phyloP scores from a whole-genome alignment of 768 basidiomycete species.

The Lactarius pseudohatsudake region DNA sequence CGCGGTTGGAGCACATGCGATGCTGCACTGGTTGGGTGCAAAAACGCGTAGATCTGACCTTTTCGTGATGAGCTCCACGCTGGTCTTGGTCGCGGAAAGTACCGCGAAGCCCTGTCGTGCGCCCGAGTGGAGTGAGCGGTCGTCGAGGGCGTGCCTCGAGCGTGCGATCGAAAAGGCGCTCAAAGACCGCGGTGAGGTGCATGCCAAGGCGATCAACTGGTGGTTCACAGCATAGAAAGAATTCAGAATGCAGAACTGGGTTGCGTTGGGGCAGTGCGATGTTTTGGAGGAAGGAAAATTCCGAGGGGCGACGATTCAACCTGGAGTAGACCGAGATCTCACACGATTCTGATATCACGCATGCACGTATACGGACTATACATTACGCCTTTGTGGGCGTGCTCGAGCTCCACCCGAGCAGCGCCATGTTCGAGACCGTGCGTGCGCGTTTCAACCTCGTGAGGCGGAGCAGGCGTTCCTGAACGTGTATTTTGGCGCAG shows the following conservation, averaged over 20 bases:
- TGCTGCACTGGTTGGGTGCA: neutral
- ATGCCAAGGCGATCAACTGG: constrained; percentile 32
- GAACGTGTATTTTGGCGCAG: constrained; percentile 40
- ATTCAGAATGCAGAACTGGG: constrained; percentile 26
- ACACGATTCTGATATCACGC: neutral
- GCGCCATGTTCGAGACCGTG: too few species aligned
- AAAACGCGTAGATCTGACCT: neutral
- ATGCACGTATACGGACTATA: neutral
- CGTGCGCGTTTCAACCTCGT: constrained; percentile 37
- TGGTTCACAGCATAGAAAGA: constrained; percentile 32
- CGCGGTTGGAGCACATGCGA: neutral
- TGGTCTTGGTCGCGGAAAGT: constrained; percentile 8
- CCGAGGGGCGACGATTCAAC: neutral
- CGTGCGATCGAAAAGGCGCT: constrained; percentile 28
- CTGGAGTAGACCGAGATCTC: neutral
- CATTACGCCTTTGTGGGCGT: neutral
- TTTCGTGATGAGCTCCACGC: neutral
- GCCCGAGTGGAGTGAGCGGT: constrained; percentile 3
- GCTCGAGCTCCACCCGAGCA: too few species aligned
- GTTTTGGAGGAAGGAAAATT: neutral
- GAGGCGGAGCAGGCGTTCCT: constrained; percentile 48
- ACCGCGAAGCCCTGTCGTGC: neutral
- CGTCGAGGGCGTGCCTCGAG: constrained; percentile 29
- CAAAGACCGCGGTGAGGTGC: constrained; percentile 18
- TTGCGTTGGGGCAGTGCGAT: constrained; percentile 14